Base-by-base conservation (phyloP, 371 early-diverging fungal species). In the Parasitella parasitica region DNA sequence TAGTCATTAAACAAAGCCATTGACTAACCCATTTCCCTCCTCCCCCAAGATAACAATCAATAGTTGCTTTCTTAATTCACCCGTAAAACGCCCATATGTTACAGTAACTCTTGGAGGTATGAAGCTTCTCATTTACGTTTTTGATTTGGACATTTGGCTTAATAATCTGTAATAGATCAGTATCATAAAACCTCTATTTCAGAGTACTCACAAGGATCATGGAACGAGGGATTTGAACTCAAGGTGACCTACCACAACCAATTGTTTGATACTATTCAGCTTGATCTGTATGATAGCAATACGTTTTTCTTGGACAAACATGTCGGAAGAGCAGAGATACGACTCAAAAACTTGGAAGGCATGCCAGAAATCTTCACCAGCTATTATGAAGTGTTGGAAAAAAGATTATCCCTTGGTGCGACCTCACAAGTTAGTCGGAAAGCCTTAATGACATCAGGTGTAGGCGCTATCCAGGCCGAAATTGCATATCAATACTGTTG, bases 161-260 rank as follows among this genome's bases (percentile, higher is more conserved):
- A n/a, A n/a, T n/a, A n/a, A n/a, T n/a, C n/a, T n/a, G n/a, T n/a
- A 13, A 18, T 58, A 85, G 90, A 91, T 63, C 90, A 89, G 68
- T 63, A 67, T 9, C 86, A 75, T 65, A 84, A 83, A 59, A 88
- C 91, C 0, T 83, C 89, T 4, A 79, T 82, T 24, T 82, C 86
- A 6, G 82, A 85, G 43, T 59, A 71, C 20, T 54, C 79, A 12
- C 75, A 81, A 34, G 87, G 88, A 26, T 70, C 76, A 50, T 91
- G 91, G 91, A 84, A 86, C 67, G 89, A 89, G 64, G 80, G 83
- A 0, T 91, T 91, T 54, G 89, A 91, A 61, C 81, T 91, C n/a
- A 63, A 71, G 11, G 85, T 91, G 6, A 77, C 86, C 6, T 90
- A 87, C 41, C 92, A 91, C 58, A 78, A 82, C 41, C 92, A 91